Evolutionary conservation across 148 eudicot species (phyloP).

Genomic region (Heliosperma pusillum): DNA sequence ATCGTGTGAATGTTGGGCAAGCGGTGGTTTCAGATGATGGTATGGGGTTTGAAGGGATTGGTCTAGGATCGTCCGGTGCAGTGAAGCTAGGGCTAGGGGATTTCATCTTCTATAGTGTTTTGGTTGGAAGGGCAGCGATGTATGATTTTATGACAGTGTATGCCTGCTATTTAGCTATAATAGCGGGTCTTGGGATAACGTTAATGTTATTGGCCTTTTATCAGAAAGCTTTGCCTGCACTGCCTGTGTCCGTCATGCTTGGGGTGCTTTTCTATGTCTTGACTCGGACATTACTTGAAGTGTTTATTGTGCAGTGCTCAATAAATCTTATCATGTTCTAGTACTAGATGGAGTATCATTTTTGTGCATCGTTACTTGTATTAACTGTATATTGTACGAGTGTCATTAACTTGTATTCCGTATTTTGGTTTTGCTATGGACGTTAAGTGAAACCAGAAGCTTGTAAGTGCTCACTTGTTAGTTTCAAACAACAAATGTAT

Average conservation of each 20-base stretch:
- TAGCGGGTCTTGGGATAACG: constrained; percentile 90
- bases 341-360: constrained; percentile 13
- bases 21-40: constrained; percentile 35
- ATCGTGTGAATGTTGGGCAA: constrained; percentile 34
- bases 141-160: constrained; percentile 91
- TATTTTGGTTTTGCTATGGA: constrained; percentile 10
- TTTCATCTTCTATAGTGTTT: constrained; percentile 90
- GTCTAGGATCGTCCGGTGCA: constrained; percentile 83
- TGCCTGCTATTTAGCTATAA: constrained; percentile 87
- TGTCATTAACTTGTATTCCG: background rate
- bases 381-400: background rate
- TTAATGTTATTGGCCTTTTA: constrained; percentile 71
- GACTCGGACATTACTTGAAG: constrained; percentile 78
- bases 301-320: constrained; percentile 78
- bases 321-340: constrained; percentile 78
- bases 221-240: constrained; percentile 94
- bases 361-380: constrained; percentile 9
- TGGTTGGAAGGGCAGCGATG: constrained; percentile 98
- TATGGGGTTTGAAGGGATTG: constrained; percentile 79
- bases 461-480: background rate
- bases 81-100: constrained; percentile 90
- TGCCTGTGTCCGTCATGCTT: constrained; percentile 81
- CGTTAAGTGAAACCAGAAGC: constrained; percentile 9
- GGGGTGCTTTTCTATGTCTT: constrained; percentile 84
- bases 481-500: constrained; percentile 8